phyloP scores from a whole-genome alignment of 495 filamentous ascomycete genomes.

The Sphaerosporella brunnea region DNA sequence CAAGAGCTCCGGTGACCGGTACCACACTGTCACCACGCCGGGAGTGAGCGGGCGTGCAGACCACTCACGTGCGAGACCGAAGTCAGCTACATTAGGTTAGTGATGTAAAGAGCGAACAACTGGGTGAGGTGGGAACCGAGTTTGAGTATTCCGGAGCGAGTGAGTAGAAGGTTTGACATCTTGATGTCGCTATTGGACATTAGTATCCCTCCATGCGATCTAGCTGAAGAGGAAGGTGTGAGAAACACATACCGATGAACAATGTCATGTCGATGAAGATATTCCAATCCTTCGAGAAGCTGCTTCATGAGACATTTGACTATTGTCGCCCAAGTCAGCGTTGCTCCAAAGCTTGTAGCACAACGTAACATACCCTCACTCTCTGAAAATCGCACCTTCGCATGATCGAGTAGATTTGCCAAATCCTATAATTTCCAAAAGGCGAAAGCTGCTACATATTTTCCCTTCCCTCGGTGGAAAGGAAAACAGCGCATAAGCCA shows the following conservation, averaged over 20 bases:
- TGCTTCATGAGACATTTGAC: conserved; percentile 34
- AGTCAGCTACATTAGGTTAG: conserved; percentile 28
- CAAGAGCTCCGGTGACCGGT: conserved; percentile 30
- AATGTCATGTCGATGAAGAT: conserved; percentile 32
- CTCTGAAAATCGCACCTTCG: conserved; percentile 30
- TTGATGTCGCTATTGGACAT: conserved; percentile 29
- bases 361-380: conserved; percentile 32
- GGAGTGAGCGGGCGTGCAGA: conserved; percentile 31
- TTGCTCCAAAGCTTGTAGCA: too few species aligned
- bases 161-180: conserved; percentile 34
- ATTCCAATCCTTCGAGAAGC: conserved; percentile 31
- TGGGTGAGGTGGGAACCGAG: conserved; percentile 25
- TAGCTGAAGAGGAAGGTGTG: too few species aligned
- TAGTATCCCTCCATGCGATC: too few species aligned
- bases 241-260: conserved; percentile 32
- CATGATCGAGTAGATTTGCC: conserved; percentile 32
- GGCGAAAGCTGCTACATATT: conserved; percentile 8
- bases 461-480: conserved; percentile 28
- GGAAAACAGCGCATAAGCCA: conserved; percentile 31
- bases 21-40: conserved; percentile 32
- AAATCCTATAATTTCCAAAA: conserved; percentile 27
- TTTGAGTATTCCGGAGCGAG: conserved; percentile 30
- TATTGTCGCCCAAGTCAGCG: too few species aligned
- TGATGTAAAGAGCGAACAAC: neutral
- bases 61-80: conserved; percentile 33